phyloP scores from a whole-genome alignment of 106 monocot species.

The Dendrobium chrysotoxum region DNA sequence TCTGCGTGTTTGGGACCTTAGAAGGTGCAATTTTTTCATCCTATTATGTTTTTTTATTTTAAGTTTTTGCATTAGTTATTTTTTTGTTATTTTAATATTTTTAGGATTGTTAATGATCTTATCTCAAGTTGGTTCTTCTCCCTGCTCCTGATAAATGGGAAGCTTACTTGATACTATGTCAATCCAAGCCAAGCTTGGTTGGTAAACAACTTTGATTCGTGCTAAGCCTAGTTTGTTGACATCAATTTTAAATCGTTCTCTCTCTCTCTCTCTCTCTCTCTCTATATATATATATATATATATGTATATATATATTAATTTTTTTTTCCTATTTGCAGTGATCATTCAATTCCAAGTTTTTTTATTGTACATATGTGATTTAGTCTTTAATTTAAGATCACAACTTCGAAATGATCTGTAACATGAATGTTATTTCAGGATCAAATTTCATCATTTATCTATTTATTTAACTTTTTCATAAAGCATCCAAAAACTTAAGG shows the following conservation, averaged over 20 bases:
- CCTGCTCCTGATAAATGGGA: not conserved
- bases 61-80: not conserved
- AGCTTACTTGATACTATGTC: not conserved
- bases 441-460: too few species aligned
- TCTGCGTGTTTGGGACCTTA: conserved; percentile 87
- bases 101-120: not conserved
- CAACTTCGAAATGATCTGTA: too few species aligned
- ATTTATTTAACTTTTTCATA: too few species aligned
- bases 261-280: not conserved
- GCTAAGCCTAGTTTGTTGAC: not conserved
- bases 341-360: too few species aligned
- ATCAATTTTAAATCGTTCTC: not conserved
- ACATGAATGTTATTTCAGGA: too few species aligned
- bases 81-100: not conserved
- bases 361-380: too few species aligned
- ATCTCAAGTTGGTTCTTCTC: not conserved
- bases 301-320: too few species aligned
- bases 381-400: too few species aligned
- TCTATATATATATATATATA: too few species aligned
- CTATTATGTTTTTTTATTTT: not conserved
- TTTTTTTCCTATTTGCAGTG: too few species aligned
- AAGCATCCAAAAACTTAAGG: too few species aligned
- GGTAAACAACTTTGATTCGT: not conserved
- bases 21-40: conserved; percentile 39
- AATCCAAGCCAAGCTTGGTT: not conserved